Conservation (phyloP, 1,139 yeast species). For the Yamadazyma taylorii region DNA sequence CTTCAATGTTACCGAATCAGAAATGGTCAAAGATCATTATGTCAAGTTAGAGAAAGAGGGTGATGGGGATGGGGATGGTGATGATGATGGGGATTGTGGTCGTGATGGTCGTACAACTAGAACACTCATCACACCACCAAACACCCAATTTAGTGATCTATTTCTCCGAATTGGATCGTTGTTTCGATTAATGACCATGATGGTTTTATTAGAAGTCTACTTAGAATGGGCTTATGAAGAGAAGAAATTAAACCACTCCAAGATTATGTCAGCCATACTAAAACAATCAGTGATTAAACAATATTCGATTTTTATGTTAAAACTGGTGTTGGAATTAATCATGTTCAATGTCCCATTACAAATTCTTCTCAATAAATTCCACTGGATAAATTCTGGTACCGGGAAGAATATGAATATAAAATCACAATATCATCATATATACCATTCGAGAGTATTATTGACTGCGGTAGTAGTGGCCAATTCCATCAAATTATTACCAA, state of each 20-base stretch:
- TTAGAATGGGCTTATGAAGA: slow-evolving; percentile 92
- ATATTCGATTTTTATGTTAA: slow-evolving; percentile 63
- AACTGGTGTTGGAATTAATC: slow-evolving; percentile 60
- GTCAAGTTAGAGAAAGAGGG: too few relatives aligned
- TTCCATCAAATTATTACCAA: slow-evolving; percentile 80
- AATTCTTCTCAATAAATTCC: slow-evolving; percentile 29
- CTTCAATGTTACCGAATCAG: slow-evolving; percentile 60
- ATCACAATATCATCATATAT: slow-evolving; percentile 20
- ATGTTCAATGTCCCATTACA: slow-evolving; percentile 55
- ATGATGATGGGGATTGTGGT: too few relatives aligned
- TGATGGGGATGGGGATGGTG: too few relatives aligned
- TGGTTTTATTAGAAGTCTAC: slow-evolving; percentile 86
- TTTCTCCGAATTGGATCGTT: not conserved
- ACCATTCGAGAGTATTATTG: slow-evolving; percentile 46
- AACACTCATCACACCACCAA: too few relatives aligned
- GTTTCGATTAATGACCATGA: slow-evolving; percentile 56
- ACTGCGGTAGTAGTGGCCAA: slow-evolving; percentile 74
- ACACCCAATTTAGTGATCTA: not conserved
- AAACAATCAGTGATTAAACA: slow-evolving; percentile 52
- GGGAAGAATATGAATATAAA: slow-evolving; percentile 21
- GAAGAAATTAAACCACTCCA: slow-evolving; percentile 38
- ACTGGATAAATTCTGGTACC: slow-evolving; percentile 26
- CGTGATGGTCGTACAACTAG: too few relatives aligned
- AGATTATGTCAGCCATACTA: slow-evolving; percentile 35
- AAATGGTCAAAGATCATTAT: slow-evolving; percentile 16